These are phyloP conservation scores for Hyaloperonospora brassicae DNA, from an alignment of 352 stramenopile species.

Conservation along the genomic window DNA sequence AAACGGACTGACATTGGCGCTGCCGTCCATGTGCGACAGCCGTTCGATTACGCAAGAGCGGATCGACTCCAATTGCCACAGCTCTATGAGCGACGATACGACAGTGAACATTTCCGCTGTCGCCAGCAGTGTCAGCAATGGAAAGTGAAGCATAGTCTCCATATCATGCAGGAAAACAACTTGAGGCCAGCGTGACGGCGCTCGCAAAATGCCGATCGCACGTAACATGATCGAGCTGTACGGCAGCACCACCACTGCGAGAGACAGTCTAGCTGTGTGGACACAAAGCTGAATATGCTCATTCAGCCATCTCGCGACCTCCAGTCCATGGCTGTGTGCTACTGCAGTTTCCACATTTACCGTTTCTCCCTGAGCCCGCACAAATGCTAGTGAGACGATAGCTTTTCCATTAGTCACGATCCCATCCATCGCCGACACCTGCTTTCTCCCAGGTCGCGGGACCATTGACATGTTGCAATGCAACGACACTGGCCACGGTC, in stretches of 20 bases:
- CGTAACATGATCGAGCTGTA: slow-evolving; percentile 31
- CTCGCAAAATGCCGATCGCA: slow-evolving; percentile 34
- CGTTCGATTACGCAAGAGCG: slow-evolving; percentile 17
- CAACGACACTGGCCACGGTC: slow-evolving; percentile 30
- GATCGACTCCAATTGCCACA: slow-evolving; percentile 29
- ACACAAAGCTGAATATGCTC: slow-evolving; percentile 28
- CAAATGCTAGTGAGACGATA: slow-evolving; percentile 27
- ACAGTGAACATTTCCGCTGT: slow-evolving; percentile 30
- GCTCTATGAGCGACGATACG: slow-evolving; percentile 28
- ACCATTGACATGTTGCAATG: slow-evolving; percentile 24
- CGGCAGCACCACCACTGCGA: slow-evolving; percentile 36
- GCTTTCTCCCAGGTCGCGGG: slow-evolving; percentile 2
- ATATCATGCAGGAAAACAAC: slow-evolving; percentile 38
- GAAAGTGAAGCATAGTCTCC: slow-evolving; percentile 41
- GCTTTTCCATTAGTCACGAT: slow-evolving; percentile 33
- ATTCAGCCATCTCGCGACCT: slow-evolving; percentile 44
- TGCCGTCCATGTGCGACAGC: slow-evolving; percentile 14
- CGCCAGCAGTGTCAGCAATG: slow-evolving; percentile 33
- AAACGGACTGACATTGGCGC: slow-evolving; percentile 20
- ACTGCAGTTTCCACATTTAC: slow-evolving; percentile 11
- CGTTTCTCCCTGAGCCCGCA: slow-evolving; percentile 20
- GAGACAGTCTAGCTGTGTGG: slow-evolving; percentile 27
- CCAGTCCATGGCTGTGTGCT: slow-evolving; percentile 39
- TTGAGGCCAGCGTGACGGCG: background rate
- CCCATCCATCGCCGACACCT: slow-evolving; percentile 28